Base-by-base conservation (phyloP, 1,284 basidiomycete species). In the Bondarzewia mesenterica region DNA sequence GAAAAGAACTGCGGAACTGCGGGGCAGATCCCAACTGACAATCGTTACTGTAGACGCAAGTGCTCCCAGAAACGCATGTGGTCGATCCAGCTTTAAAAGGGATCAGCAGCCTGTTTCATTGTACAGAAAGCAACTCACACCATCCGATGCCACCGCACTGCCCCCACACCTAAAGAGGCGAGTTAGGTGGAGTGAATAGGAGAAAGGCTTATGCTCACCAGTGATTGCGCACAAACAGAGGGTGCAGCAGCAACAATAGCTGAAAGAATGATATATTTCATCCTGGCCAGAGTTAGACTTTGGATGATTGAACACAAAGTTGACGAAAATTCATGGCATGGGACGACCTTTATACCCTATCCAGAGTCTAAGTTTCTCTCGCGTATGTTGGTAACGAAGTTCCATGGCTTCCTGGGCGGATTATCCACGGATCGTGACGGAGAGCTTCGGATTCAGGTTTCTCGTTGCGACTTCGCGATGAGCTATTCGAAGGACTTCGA, bases 1-100 rank as follows among this genome's bases (percentile, higher is more conserved):
- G 27, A 23, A 21, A 25, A 26, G 8, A 38, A 18, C 39, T 4
- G 27, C 16, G 14, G 23, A 5, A 35, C 14, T 16, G 7, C 22
- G n/a, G 22, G 18, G 26, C n/a, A 23, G 18, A 41, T 21, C 40
- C 10, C 10, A 3, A 51, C 55, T 15, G 23, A 61, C 64, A 67
- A 38, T 50, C 46, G 51, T 64, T 66, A 43, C 59, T 51, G 29
- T 40, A 53, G 7, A 57, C 59, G 57, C 65, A 67, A 15, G 58
- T 60, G 20, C 59, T 57, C 32, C 66, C 66, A 7, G 64, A 52
- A 2, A 54, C 62, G 45, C 65, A 67, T 7, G 59, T 48, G 2
- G 62, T 63, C 15, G 51, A 48, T 5, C 61, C 62, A 41, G 49
- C 62, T 63, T 10, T 43, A 39, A n/a, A 32, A 36, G 45, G 21